Evolutionary conservation across 306 rosid species (phyloP).

Genomic region (Gastrolobium bilobum): DNA sequence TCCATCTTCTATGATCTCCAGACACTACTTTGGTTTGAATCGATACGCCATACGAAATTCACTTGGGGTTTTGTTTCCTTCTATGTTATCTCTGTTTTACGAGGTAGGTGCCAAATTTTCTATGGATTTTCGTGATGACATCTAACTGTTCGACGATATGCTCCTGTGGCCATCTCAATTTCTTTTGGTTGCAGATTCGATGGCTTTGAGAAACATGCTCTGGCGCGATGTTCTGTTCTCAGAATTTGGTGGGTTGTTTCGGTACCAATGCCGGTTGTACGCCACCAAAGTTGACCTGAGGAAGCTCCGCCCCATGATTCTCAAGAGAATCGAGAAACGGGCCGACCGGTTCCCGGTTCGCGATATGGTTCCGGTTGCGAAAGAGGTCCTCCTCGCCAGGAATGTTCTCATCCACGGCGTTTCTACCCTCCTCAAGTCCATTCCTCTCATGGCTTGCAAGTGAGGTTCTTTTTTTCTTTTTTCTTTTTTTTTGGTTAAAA

Average conservation of each 20-base stretch:
- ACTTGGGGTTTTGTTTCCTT: neutral
- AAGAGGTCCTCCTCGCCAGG: slow-evolving; percentile 70
- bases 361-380: slow-evolving; percentile 74
- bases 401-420: slow-evolving; percentile 69
- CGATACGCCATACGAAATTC: neutral
- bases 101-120: neutral
- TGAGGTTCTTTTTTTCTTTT: slow-evolving; percentile 49
- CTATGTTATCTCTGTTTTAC: neutral
- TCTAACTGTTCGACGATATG: slow-evolving; percentile 53
- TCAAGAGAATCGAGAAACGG: slow-evolving; percentile 70
- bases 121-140: slow-evolving; percentile 1
- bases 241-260: slow-evolving; percentile 34
- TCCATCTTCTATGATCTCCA: too few species aligned
- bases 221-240: slow-evolving; percentile 25
- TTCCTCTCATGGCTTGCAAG: slow-evolving; percentile 85
- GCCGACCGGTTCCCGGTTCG: slow-evolving; percentile 67
- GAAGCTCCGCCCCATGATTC: slow-evolving; percentile 79
- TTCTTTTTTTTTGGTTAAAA: too few species aligned
- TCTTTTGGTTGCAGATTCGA: slow-evolving; percentile 43
- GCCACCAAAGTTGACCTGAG: slow-evolving; percentile 56
- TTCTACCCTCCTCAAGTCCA: slow-evolving; percentile 65
- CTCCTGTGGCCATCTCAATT: neutral
- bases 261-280: slow-evolving; percentile 40
- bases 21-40: neutral
- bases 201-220: slow-evolving; percentile 55